Conservation (phyloP, 2,329 filamentous ascomycete species). For the Aspergillus proliferans region DNA sequence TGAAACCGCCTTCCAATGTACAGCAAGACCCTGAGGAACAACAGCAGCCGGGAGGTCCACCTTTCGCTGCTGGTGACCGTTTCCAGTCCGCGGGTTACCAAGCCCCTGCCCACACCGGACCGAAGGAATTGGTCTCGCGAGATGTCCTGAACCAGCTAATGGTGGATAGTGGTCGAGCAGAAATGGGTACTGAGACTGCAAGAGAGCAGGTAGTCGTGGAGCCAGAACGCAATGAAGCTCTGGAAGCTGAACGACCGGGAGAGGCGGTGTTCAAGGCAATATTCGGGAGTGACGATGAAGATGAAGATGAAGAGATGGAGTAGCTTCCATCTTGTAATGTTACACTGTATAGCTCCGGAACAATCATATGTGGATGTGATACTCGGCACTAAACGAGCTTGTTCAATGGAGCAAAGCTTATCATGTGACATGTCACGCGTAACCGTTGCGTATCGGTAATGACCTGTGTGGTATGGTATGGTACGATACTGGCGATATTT, state of each 20-base stretch:
- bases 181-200: conserved; percentile 6
- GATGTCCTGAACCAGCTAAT: conserved; percentile 52
- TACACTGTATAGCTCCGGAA: background rate
- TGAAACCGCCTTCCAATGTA: conserved; percentile 67
- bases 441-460: too few relatives aligned
- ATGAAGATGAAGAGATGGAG: conserved; percentile 39
- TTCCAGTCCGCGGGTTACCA: conserved; percentile 31
- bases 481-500: background rate
- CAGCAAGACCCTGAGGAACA: conserved; percentile 46
- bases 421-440: too few relatives aligned
- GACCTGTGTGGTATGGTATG: too few relatives aligned
- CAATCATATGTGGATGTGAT: too few relatives aligned
- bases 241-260: conserved; percentile 67
- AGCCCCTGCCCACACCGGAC: conserved; percentile 16
- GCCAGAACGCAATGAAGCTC: conserved; percentile 67
- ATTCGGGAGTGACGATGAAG: conserved; percentile 80
- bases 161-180: conserved; percentile 34
- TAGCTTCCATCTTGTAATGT: background rate
- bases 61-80: conserved; percentile 16
- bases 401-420: too few relatives aligned
- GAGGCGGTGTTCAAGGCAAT: conserved; percentile 86
- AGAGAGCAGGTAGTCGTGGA: conserved; percentile 48
- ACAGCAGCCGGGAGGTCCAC: conserved; percentile 24
- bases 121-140: conserved; percentile 47
- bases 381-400: too few relatives aligned